Evolutionary conservation across 495 filamentous ascomycete genomes (phyloP).

Genomic region (Monascus purpureus): DNA sequence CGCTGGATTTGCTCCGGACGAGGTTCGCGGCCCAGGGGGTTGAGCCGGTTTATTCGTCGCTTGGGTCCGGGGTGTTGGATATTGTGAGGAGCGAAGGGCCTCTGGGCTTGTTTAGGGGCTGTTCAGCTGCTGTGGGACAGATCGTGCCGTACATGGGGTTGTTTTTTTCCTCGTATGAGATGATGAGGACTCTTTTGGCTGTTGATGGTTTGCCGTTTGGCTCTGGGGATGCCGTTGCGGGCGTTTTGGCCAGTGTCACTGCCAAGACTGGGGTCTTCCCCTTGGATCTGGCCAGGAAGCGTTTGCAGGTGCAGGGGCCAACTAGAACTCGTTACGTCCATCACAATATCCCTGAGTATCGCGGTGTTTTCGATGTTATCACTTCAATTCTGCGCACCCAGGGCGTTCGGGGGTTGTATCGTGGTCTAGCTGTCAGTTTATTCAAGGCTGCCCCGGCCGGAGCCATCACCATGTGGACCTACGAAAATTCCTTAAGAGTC

Average conservation of each 20-base stretch:
- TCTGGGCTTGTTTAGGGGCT: conserved; percentile 72
- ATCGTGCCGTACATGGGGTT: conserved; percentile 93
- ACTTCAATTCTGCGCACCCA: conserved; percentile 53
- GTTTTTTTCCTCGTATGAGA: conserved; percentile 85
- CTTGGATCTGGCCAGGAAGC: conserved; percentile 83
- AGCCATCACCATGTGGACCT: conserved; percentile 98
- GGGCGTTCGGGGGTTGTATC: conserved; percentile 69
- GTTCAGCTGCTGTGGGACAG: conserved; percentile 65
- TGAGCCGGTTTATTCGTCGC: conserved; percentile 62
- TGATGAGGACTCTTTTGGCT: conserved; percentile 38
- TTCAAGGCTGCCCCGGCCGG: conserved; percentile 90
- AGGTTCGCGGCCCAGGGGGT: conserved; percentile 89
- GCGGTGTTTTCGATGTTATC: conserved; percentile 50
- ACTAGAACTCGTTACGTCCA: conserved; percentile 65
- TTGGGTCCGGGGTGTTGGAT: conserved; percentile 50
- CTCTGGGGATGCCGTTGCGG: conserved; percentile 67
- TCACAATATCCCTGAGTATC: conserved; percentile 77
- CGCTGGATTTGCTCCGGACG: conserved; percentile 84
- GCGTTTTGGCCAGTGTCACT: conserved; percentile 59
- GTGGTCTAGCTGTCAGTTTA: conserved; percentile 76
- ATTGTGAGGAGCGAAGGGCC: conserved; percentile 65
- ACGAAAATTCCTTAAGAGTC: conserved; percentile 56
- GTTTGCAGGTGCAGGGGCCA: conserved; percentile 91
- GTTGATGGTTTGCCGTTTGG: conserved; percentile 53
- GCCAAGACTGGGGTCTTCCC: conserved; percentile 89